A percentile compares a stretch with the other conserved stretches of the same genome.
Evolutionary conservation across 192 early-diverging fungal species (phyloP).

Genomic region (Umbelopsis sp.): DNA sequence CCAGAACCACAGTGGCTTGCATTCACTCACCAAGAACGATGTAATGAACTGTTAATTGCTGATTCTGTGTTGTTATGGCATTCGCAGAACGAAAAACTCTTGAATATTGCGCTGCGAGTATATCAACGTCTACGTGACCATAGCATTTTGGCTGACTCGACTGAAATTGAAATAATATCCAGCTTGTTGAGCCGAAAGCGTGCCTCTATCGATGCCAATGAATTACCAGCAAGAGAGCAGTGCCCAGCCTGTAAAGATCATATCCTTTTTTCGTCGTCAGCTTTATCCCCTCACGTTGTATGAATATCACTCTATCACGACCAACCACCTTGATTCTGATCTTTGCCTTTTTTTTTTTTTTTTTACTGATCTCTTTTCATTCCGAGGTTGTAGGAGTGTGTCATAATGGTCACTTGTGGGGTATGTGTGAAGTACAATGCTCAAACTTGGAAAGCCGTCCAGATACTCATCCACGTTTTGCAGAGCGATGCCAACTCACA

Average conservation of each 20-base stretch:
- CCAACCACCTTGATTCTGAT: not conserved
- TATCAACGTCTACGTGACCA: not conserved
- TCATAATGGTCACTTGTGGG: not conserved
- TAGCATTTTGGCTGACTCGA: not conserved
- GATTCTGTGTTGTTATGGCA: not conserved
- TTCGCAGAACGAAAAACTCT: not conserved
- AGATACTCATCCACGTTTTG: not conserved
- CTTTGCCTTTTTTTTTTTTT: not conserved
- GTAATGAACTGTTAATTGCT: not conserved
- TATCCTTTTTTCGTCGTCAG: not conserved
- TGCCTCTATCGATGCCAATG: not conserved
- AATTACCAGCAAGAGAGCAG: not conserved
- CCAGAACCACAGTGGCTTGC: not conserved
- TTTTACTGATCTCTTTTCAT: not conserved
- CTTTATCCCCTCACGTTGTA: no score
- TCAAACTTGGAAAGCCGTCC: not conserved
- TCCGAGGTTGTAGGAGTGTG: not conserved
- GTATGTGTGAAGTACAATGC: not conserved
- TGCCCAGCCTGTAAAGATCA: conserved; percentile 2
- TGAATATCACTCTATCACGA: not conserved
- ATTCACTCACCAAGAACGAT: not conserved
- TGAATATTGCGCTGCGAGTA: not conserved
- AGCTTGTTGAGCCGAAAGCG: not conserved
- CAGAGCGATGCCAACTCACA: not conserved
- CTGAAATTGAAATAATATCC: not conserved